phyloP scores from a whole-genome alignment of 108 stramenopile species.

The Aurantiochytrium sp. region DNA sequence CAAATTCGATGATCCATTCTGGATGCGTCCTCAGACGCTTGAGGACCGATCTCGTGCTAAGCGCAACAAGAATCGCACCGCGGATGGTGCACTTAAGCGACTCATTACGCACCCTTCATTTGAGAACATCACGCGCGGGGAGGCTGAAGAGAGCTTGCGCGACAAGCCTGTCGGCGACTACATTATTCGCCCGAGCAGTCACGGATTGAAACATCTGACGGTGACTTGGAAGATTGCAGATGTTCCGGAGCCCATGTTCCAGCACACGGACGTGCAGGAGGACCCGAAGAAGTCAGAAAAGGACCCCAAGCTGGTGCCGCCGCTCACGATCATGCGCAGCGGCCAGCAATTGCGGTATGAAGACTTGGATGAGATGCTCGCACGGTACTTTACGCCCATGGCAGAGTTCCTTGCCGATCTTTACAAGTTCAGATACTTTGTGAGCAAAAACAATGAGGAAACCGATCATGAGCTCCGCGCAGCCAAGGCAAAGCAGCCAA shows the following conservation, averaged over 20 bases:
- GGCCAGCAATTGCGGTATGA: background rate
- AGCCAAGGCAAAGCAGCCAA: background rate
- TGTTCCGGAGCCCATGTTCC: background rate
- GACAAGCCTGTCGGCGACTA: background rate
- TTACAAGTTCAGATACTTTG: background rate
- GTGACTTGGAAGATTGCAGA: conserved; percentile 23
- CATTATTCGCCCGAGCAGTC: conserved; percentile 26
- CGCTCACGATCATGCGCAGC: background rate
- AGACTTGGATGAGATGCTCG: conserved; percentile 24
- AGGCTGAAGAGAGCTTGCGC: conserved; percentile 18
- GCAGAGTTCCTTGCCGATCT: conserved; percentile 4
- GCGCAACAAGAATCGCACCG: background rate
- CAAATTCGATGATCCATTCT: background rate
- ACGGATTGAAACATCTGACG: conserved; percentile 16
- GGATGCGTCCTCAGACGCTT: background rate
- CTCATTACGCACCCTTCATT: conserved; percentile 24
- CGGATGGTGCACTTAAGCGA: background rate
- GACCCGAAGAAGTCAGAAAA: background rate
- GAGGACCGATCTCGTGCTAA: background rate
- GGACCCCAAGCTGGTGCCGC: background rate
- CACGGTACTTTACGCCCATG: conserved; percentile 15
- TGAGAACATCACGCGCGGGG: conserved; percentile 11
- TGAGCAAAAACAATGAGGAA: background rate
- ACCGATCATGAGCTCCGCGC: background rate
- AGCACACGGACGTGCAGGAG: background rate